phyloP scores from a whole-genome alignment of 495 filamentous ascomycete genomes.

The Penicillium odoratum region DNA sequence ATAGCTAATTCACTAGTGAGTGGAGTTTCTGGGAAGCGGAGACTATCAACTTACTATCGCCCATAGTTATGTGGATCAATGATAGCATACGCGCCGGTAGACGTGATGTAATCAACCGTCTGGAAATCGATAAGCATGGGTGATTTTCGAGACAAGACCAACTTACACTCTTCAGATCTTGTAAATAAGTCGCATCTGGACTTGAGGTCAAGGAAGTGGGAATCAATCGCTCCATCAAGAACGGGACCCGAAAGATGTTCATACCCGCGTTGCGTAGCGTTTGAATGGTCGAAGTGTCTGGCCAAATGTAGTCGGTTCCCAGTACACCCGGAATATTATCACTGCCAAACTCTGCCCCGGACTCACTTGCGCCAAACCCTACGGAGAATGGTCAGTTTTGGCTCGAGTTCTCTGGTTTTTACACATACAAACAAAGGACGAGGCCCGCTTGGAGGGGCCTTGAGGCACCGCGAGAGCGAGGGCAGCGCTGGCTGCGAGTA shows the following conservation, averaged over 20 bases:
- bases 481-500: slow-evolving; percentile 11
- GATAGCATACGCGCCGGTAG: slow-evolving; percentile 61
- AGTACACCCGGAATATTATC: slow-evolving; percentile 26
- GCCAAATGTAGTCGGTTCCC: slow-evolving; percentile 62
- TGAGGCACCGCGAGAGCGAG: slow-evolving; percentile 13
- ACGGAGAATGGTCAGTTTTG: neutral
- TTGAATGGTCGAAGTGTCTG: slow-evolving; percentile 51
- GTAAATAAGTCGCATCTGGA: slow-evolving; percentile 40
- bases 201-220: slow-evolving; percentile 49
- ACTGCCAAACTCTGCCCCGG: slow-evolving; percentile 31
- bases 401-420: neutral
- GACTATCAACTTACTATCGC: slow-evolving; percentile 35
- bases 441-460: slow-evolving; percentile 12
- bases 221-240: slow-evolving; percentile 68
- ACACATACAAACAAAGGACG: slow-evolving; percentile 14
- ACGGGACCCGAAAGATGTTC: slow-evolving; percentile 70
- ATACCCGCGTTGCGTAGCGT: slow-evolving; percentile 59
- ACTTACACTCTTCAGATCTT: slow-evolving; percentile 42
- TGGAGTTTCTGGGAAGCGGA: neutral
- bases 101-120: slow-evolving; percentile 61
- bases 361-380: slow-evolving; percentile 36
- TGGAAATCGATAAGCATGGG: slow-evolving; percentile 20
- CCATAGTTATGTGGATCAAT: slow-evolving; percentile 72
- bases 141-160: neutral
- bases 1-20: slow-evolving; percentile 38